Base-by-base conservation (phyloP, 345 rosid species). In the Hypericum perforatum region DNA sequence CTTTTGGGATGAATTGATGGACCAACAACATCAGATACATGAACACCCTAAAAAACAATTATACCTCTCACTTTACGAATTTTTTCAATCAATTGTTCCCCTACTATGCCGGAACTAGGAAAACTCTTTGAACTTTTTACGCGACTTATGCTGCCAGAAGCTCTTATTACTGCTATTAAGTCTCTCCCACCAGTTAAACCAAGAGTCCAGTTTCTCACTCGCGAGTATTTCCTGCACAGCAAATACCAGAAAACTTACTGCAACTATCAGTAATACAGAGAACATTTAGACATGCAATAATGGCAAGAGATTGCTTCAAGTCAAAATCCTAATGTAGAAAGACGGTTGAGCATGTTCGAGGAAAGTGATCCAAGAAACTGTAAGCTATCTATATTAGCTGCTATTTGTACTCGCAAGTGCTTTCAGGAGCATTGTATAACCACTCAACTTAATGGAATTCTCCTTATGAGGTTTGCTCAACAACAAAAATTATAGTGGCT, bases 121-220 rank as follows among this genome's bases (percentile, higher is more conserved):
- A 72, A 11, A 68, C 84, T 82, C 53, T 75, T 64, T 40, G 98
- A 82, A 42, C 89, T 68, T 46, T 71, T 68, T 7, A 83, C 84
- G 43, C 96, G 98, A 60, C 83, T 85, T 59, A 92, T 92, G 79
- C 83, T 76, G 39, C 98, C 98, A 54, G 94, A 81, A 60, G 96
- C 88, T 76, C 96, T 77, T 49, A 92, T 76, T 53, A 92, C 77
- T 61, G 98, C 98, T 65, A 92, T 84, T 55, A 46, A 72, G 59
- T 88, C 95, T 65, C 64, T 54, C 29, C 96, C 94, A 7, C 98
- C 94, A 3, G 81, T 73, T 63, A 92, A 76, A 68, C 96, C 90
- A 63, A 88, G 82, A 60, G 98, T 92, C 94, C 88, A 81, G 57
- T 76, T 85, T 64, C 74, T 71, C 57, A 88, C 96, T 72, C 78